phyloP scores from a whole-genome alignment of 1,284 basidiomycete species.

The Cryptococcus sp. region DNA sequence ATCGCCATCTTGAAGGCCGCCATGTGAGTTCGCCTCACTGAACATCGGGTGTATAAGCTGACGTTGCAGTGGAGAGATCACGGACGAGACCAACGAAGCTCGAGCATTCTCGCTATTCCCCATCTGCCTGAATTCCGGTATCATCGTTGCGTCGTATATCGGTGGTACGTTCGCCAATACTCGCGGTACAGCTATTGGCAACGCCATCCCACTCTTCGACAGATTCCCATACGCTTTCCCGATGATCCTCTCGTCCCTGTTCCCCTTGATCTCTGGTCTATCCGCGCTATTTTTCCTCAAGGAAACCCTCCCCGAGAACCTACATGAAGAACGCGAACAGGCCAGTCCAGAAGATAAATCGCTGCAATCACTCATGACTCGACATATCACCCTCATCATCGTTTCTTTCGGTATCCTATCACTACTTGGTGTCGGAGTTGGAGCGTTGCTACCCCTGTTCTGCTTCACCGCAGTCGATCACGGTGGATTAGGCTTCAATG shows the following conservation, averaged over 20 bases:
- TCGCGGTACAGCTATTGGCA: slow-evolving; percentile 10
- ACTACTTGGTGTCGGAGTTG: slow-evolving; percentile 27
- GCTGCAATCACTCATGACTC: neutral
- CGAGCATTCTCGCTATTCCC: slow-evolving; percentile 39
- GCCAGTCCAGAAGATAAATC: neutral
- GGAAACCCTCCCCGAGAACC: slow-evolving; percentile 22
- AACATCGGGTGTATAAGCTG: neutral
- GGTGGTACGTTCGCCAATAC: slow-evolving; percentile 28
- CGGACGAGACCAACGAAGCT: slow-evolving; percentile 37
- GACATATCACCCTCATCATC: slow-evolving; percentile 26
- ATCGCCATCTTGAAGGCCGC: slow-evolving; percentile 37
- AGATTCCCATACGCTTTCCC: slow-evolving; percentile 34
- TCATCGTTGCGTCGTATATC: slow-evolving; percentile 31
- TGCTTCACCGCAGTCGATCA: slow-evolving; percentile 36
- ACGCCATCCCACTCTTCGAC: slow-evolving; percentile 22
- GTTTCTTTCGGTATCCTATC: slow-evolving; percentile 29
- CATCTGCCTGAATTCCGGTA: slow-evolving; percentile 32
- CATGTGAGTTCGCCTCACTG: slow-evolving; percentile 16
- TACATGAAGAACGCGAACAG: neutral
- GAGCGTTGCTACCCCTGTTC: slow-evolving; percentile 37
- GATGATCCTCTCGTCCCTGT: slow-evolving; percentile 24
- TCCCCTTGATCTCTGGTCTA: slow-evolving; percentile 24
- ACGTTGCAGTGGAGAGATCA: slow-evolving; percentile 27
- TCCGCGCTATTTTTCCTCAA: slow-evolving; percentile 24
- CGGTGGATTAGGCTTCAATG: slow-evolving; percentile 35